Base-by-base conservation (phyloP, 164 flowering plant species). In the Echeveria elegans region DNA sequence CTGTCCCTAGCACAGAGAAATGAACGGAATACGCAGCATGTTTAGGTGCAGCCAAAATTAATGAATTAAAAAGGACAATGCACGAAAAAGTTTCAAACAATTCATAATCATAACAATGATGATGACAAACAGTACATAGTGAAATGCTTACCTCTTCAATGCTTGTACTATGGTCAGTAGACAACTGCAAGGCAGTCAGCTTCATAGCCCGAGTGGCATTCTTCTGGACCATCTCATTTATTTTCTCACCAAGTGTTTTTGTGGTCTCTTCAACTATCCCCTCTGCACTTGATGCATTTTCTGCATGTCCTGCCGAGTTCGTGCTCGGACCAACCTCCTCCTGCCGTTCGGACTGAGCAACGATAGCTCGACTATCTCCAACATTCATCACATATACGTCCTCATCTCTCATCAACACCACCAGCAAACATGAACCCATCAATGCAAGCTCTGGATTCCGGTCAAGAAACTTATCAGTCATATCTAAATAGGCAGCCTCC, bases 121-220 rank as follows among this genome's bases (percentile, higher is more conserved):
- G 32, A 40, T 19, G n/a, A 68, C 18, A 59, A 38, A 36, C 12
- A 19, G 1, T 43, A 19, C 29, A 8, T 3, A 21, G n/a, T 23
- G 28, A 23, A 67, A 66, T 72, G 41, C 89, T 83, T 85, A 95
- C 99, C 79, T 92, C 95, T 76, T 87, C 89, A 59, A 92, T 87
- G 89, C 97, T 92, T n/a, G 99, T 95, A 76, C 97, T 92, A 78
- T 95, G 99, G 77, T 95, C 99, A 43, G 90, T 92, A 34, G 99
- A 88, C 65, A 95, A 77, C 82, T 95, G 99, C 87, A 95, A 73
- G 53, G 99, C 91, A 58, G 76, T 69, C 85, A 95, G 80, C 70
- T 69, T 84, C 84, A 72, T 74, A 32, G 40, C 60, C 40, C 80
- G 79, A 71, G 70, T 68, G 69, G 84, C 66, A 75, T 63, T 72